phyloP scores from a whole-genome alignment of 768 basidiomycete species.

The Mycena crocata region DNA sequence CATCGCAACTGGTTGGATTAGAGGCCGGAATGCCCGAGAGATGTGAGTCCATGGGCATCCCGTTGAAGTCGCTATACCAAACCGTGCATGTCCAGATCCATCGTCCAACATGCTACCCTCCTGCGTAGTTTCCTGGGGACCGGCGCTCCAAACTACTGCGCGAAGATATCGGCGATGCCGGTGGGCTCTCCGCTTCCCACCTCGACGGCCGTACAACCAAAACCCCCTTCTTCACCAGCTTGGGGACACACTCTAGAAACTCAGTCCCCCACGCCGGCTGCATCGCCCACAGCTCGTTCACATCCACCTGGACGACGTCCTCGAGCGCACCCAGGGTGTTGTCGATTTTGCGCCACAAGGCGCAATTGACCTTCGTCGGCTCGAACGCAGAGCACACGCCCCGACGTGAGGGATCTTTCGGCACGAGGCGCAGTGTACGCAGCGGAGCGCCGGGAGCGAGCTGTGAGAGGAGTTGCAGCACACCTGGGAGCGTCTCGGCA shows the following conservation, averaged over 20 bases:
- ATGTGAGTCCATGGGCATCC: too few species aligned
- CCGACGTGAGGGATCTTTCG: background rate
- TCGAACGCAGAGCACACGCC: background rate
- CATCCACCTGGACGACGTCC: background rate
- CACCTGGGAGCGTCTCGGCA: background rate
- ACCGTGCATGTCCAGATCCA: too few species aligned
- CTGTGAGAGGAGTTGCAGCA: background rate
- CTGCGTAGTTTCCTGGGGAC: too few species aligned
- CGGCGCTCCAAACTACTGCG: background rate
- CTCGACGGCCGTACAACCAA: background rate
- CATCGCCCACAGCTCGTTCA: background rate
- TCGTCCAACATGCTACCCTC: too few species aligned
- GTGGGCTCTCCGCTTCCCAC: background rate
- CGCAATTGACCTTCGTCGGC: background rate
- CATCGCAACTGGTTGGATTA: too few species aligned
- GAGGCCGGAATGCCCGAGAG: too few species aligned
- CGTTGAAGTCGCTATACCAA: too few species aligned
- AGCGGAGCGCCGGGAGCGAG: background rate
- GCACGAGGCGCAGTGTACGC: slow-evolving; percentile 13
- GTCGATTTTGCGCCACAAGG: slow-evolving; percentile 1
- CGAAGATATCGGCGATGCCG: background rate
- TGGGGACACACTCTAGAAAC: background rate
- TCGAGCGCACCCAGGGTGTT: background rate
- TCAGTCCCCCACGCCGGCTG: background rate
- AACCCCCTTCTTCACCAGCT: background rate